These are phyloP conservation scores for Cylindrotheca closterium DNA, from an alignment of 108 stramenopile genomes.

Conservation along the genomic window DNA sequence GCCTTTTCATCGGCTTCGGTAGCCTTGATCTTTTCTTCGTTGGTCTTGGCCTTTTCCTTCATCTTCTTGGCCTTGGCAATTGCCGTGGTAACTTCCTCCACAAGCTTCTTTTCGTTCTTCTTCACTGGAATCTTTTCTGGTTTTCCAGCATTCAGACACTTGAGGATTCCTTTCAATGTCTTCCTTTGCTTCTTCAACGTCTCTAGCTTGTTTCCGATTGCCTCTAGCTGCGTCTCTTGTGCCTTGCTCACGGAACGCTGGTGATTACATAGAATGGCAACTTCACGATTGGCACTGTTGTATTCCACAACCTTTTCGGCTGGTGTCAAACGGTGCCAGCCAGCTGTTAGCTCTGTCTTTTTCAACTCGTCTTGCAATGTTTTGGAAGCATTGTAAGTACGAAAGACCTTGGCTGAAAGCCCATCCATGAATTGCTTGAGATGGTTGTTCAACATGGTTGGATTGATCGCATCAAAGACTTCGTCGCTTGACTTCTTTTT, in stretches of 20 bases:
- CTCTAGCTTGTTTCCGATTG: slow-evolving; percentile 68
- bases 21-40: slow-evolving; percentile 92
- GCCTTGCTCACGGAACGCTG: slow-evolving; percentile 97
- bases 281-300: slow-evolving; percentile 98
- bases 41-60: slow-evolving; percentile 93
- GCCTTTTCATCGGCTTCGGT: slow-evolving; percentile 87
- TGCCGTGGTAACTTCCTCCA: slow-evolving; percentile 61
- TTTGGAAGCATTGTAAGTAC: slow-evolving; percentile 99
- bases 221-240: slow-evolving; percentile 85
- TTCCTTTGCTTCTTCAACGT: slow-evolving; percentile 88
- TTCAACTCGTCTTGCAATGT: slow-evolving; percentile 96
- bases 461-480: slow-evolving; percentile 95
- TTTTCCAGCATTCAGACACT: slow-evolving; percentile 56
- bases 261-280: slow-evolving; percentile 99
- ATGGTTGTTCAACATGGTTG: slow-evolving; percentile 89
- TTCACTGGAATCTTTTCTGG: slow-evolving; percentile 72
- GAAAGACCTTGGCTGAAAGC: slow-evolving; percentile 99
- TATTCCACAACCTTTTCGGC: slow-evolving; percentile 95
- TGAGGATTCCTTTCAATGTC: slow-evolving; percentile 79
- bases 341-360: slow-evolving; percentile 58
- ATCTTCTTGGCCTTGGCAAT: slow-evolving; percentile 84
- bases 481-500: slow-evolving; percentile 89
- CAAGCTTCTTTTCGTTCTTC: slow-evolving; percentile 61
- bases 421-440: slow-evolving; percentile 97
- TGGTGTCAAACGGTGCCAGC: slow-evolving; percentile 78